Evolutionary conservation across 768 basidiomycete genomes (phyloP).

Genomic region (Termitomyces eurrhizus): DNA sequence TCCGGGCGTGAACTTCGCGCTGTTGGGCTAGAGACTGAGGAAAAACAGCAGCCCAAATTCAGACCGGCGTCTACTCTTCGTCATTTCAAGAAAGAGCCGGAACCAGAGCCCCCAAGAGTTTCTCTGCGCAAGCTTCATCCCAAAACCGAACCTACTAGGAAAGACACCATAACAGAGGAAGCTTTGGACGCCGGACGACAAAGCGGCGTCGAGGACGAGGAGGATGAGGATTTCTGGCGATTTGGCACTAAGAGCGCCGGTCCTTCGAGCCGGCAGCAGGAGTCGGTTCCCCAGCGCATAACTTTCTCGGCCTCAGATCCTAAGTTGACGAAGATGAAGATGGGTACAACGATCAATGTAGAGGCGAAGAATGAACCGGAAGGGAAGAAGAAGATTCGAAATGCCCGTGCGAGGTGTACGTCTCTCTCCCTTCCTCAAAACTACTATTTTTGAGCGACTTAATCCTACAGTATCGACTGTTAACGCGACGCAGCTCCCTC

Average conservation of each 20-base stretch:
- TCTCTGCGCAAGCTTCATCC: neutral
- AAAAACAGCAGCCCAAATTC: neutral
- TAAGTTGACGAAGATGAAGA: neutral
- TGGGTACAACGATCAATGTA: neutral
- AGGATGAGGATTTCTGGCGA: constrained; percentile 10
- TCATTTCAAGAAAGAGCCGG: neutral
- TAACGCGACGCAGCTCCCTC: neutral
- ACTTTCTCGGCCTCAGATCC: neutral
- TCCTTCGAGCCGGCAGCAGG: neutral
- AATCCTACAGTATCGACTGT: neutral
- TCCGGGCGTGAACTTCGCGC: neutral
- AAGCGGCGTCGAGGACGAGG: neutral
- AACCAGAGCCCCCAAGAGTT: neutral
- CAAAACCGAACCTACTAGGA: neutral
- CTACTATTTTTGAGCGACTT: neutral
- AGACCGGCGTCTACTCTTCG: neutral
- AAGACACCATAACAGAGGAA: neutral
- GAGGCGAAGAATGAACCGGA: neutral
- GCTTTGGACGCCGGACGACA: neutral
- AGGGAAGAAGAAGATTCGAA: neutral
- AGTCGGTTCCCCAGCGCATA: neutral
- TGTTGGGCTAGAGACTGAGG: neutral
- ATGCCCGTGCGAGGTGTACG: neutral
- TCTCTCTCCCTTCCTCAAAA: neutral
- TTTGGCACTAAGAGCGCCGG: neutral